phyloP scores from a whole-genome alignment of 2,329 filamentous ascomycete genomes.

The Ophiostoma montium region DNA sequence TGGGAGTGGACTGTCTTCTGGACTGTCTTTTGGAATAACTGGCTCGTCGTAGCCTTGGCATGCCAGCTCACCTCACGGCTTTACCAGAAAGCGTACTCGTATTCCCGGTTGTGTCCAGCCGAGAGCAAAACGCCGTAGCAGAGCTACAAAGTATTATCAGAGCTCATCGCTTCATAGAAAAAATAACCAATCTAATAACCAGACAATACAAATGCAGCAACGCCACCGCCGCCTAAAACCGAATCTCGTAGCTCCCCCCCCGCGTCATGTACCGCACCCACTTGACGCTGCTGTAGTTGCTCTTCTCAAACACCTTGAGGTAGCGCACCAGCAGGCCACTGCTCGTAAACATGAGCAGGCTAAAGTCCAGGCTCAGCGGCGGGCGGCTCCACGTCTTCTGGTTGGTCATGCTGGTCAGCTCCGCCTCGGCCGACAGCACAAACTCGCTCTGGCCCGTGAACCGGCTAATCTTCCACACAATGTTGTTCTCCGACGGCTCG shows the following conservation, averaged over 20 bases:
- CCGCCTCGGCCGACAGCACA: constrained; percentile 85
- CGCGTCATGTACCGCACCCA: constrained; percentile 99
- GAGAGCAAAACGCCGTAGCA: no score
- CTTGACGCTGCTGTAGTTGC: constrained; percentile 95
- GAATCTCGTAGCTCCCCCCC: constrained; percentile 93
- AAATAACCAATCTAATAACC: neutral
- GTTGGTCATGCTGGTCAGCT: constrained; percentile 91
- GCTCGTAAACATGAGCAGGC: constrained; percentile 94
- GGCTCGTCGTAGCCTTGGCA: no score
- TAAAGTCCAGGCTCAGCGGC: constrained; percentile 83
- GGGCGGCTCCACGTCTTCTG: constrained; percentile 95
- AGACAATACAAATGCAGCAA: neutral
- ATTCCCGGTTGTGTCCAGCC: no score
- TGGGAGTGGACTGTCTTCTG: no score
- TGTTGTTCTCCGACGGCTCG: constrained; percentile 94
- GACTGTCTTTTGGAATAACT: no score
- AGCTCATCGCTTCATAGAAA: neutral
- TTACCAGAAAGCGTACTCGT: no score
- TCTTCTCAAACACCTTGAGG: constrained; percentile 98
- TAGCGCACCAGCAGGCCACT: constrained; percentile 86
- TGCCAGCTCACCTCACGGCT: no score
- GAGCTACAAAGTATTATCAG: no score
- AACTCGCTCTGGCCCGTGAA: constrained; percentile 98
- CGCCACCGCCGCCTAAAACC: constrained; percentile 31
- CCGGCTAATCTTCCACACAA: constrained; percentile 97